Evolutionary conservation across 2,329 filamentous ascomycete genomes (phyloP), one percentile per base, ranked within the genome.

Genomic region (Aspergillus sojae): DNA sequence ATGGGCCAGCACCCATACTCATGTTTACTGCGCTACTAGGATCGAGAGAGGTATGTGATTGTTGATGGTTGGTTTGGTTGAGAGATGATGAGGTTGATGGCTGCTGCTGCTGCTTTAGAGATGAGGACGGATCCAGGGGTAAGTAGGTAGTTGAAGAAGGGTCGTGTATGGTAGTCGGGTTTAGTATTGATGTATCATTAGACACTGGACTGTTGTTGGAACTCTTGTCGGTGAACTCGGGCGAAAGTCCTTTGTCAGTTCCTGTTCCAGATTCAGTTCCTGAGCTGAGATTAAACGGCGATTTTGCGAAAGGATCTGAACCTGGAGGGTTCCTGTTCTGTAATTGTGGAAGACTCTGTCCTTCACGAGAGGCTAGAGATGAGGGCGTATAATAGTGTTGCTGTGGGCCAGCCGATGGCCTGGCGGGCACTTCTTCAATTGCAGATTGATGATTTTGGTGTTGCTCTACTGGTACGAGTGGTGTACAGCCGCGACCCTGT

Each of bases 191-290:
- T 57, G 32, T 39, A 57, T 48, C 54, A 26, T 56, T 48, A 30
- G 65, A 61, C 9, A 28, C 14, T 23, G 36, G 55, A 39, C 60
- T 19, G 61, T 62, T 56, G 56, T 60, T 32, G 45, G 57, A 26
- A 57, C 52, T 61, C 9, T 43, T 58, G 55, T 63, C 77, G 45
- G 71, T 74, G 46, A 69, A 71, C 32, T 74, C 74, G 7, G 74
- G 69, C 16, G 75, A 70, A 32, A 74, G 64, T 14, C 77, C 74
- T 67, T 78, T 74, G 32, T 79, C 75, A 46, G 52, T 50, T 54
- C 21, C n/a, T n/a, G 34, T 21, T 26, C 56, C 54, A 21, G 50
- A 56, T 12, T 60, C 64, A 43, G 59, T 36, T 34, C 43, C 52
- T 7, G 65, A 53, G 12, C 32, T 60, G 34, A 60, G 58, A 43